Evolutionary conservation across 2,329 filamentous ascomycete genomes (phyloP), one percentile per base, ranked within the genome.

Genomic region (Fusarium sterilihyphosum): DNA sequence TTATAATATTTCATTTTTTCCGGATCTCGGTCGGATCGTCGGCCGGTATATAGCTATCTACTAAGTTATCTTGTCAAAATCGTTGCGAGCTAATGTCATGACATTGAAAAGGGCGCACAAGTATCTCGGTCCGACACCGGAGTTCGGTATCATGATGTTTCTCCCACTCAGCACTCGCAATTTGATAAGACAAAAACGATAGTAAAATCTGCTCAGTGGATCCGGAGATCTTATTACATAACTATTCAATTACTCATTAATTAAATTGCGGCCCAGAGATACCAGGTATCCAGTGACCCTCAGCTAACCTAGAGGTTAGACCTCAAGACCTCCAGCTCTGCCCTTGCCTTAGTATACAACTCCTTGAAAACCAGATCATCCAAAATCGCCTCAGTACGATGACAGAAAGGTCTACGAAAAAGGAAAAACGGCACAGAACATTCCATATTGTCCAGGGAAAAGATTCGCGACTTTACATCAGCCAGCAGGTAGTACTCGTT

Each of bases 81-180:
- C 16, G 53, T 26, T 41, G 24, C 37, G 35, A 56, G 37, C 53
- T 56, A 56, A n/a, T 56, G 37, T 40, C 37, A 56, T 56, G 53
- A 56, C 37, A 56, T 56, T 31, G 26, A 18, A 56, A 56, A 56
- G 53, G 53, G 53, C 53, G 53, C 5, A 31, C 10, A 41, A 20
- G 17, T 7, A 7, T 54, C 50, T 38, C 52, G 53, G 53, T 31
- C 53, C 53, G 53, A 56, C 53, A 56, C 37, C 53, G 53, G 37
- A 56, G 37, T 40, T 41, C 20, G 52, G 18, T 56, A 14, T 56
- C 52, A 31, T 56, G 35, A 41, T n/a, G 35, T n/a, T 56, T 56
- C 17, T 31, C 20, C 24, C 16, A 29, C 26, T 2, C 3, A 20
- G 14, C 12, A 0, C 44, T 26, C 44, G 1, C 24, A 2, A 22